Percentiles rank a stretch among this genome's conserved stretches.
These are phyloP conservation scores for Chalciporus sp. DNA, from an alignment of 1,284 basidiomycete species.

Conservation along the genomic window DNA sequence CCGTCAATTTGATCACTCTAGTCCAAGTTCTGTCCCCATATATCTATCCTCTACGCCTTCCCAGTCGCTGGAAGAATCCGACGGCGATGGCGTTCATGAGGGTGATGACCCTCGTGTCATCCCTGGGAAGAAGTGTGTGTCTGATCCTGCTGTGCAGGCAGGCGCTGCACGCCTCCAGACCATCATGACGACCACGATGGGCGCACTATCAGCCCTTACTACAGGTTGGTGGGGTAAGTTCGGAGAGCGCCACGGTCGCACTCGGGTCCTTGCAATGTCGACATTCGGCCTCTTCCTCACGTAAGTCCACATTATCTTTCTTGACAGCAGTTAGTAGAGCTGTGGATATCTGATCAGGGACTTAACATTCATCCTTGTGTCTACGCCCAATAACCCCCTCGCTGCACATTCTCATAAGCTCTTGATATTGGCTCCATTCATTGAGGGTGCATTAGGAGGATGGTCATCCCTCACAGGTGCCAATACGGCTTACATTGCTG, in stretches of 20 bases:
- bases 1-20: constrained; percentile 38
- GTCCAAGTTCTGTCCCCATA: constrained; percentile 27
- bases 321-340: not conserved
- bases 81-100: constrained; percentile 28
- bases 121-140: constrained; percentile 54
- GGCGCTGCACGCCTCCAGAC: constrained; percentile 70
- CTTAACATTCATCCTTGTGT: constrained; percentile 76
- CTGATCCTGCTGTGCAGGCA: constrained; percentile 66
- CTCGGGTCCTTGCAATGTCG: constrained; percentile 69
- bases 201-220: constrained; percentile 80
- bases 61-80: constrained; percentile 14
- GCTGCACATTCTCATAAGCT: constrained; percentile 71
- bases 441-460: constrained; percentile 89
- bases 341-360: constrained; percentile 47
- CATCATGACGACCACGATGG: constrained; percentile 75
- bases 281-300: constrained; percentile 76
- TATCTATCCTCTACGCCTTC: constrained; percentile 8
- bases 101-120: constrained; percentile 52
- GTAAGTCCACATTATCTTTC: constrained; percentile 45
- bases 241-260: constrained; percentile 79
- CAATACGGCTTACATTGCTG: constrained; percentile 82
- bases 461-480: constrained; percentile 80
- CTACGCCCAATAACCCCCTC: constrained; percentile 65
- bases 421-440: constrained; percentile 77
- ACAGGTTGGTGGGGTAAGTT: constrained; percentile 89